A percentile compares a stretch with the other conserved stretches of the same genome.
phyloP scores from a whole-genome alignment of 768 basidiomycete genomes.

The Phallus indusiatus region DNA sequence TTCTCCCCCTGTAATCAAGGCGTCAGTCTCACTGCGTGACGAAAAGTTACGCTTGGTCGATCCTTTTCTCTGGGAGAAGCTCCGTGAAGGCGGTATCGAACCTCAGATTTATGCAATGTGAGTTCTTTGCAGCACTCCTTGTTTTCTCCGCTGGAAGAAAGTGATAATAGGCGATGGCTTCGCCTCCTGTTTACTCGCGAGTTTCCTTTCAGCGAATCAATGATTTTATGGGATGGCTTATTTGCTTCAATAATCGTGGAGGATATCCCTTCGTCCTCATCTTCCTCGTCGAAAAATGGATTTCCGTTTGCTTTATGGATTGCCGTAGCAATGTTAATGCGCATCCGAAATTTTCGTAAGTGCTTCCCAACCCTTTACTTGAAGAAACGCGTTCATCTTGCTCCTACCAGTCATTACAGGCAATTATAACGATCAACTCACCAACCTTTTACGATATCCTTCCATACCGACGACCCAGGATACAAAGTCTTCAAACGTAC shows the following conservation, averaged over 20 bases:
- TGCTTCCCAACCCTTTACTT: slow-evolving; percentile 3
- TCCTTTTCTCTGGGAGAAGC: slow-evolving; percentile 61
- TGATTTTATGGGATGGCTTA: slow-evolving; percentile 92
- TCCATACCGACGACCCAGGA: slow-evolving; percentile 29
- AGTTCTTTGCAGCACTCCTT: slow-evolving; percentile 21
- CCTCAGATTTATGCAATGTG: slow-evolving; percentile 97
- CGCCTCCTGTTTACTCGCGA: slow-evolving; percentile 90
- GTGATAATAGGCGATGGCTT: slow-evolving; percentile 71
- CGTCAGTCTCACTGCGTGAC: slow-evolving; percentile 74
- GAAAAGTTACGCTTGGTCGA: slow-evolving; percentile 67
- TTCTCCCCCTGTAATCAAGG: slow-evolving; percentile 75
- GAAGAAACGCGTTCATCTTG: not conserved
- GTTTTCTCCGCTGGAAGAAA: not conserved
- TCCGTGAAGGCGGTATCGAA: slow-evolving; percentile 80
- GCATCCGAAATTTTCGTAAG: slow-evolving; percentile 84
- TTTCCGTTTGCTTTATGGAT: slow-evolving; percentile 77
- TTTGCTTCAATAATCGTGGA: slow-evolving; percentile 58
- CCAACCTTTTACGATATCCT: slow-evolving; percentile 81
- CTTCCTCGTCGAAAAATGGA: not conserved
- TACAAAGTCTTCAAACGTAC: slow-evolving; percentile 21
- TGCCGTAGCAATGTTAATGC: slow-evolving; percentile 89
- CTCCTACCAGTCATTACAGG: slow-evolving; percentile 60
- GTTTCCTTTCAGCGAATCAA: slow-evolving; percentile 67
- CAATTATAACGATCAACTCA: slow-evolving; percentile 82
- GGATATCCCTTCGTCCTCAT: slow-evolving; percentile 40